phyloP scores from a whole-genome alignment of 1,284 basidiomycete genomes.

The Volvariella volvacea region DNA sequence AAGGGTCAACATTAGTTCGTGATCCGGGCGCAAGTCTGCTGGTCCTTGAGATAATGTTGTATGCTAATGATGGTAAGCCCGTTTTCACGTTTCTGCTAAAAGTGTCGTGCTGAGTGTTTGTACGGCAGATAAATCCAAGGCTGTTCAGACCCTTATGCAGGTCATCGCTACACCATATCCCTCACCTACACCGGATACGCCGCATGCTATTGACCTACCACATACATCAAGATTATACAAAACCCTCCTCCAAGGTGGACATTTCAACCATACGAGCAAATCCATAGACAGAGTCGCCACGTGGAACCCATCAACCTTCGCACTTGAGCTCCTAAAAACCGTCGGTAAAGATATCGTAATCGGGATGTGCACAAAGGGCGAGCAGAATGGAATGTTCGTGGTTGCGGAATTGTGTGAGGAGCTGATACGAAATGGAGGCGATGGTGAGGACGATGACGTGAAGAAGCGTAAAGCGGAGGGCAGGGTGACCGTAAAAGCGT shows the following conservation, averaged over 20 bases:
- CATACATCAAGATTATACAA: conserved; percentile 82
- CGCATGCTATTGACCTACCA: conserved; percentile 73
- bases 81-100: conserved; percentile 3
- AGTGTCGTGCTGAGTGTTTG: not conserved
- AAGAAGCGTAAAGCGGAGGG: conserved; percentile 31
- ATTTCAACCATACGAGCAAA: conserved; percentile 62
- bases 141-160: conserved; percentile 51
- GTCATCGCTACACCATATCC: conserved; percentile 53
- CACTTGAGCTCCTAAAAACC: conserved; percentile 46
- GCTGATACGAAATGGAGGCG: conserved; percentile 36
- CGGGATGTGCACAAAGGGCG: conserved; percentile 51
- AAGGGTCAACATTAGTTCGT: conserved; percentile 51
- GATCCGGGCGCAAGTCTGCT: conserved; percentile 78
- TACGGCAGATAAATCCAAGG: conserved; percentile 59
- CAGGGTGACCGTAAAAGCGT: conserved; percentile 41
- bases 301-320: conserved; percentile 56
- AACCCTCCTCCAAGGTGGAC: conserved; percentile 82
- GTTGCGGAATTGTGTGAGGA: conserved; percentile 72
- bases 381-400: conserved; percentile 66
- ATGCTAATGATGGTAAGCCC: conserved; percentile 68
- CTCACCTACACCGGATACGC: conserved; percentile 33
- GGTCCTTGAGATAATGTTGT: conserved; percentile 75
- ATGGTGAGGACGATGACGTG: conserved; percentile 30
- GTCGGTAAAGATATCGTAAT: conserved; percentile 52
- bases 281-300: conserved; percentile 38